Percentiles rank a stretch among this genome's conserved stretches.
phyloP scores from a whole-genome alignment of 1,139 yeast species.

The Suhomyces taliae region DNA sequence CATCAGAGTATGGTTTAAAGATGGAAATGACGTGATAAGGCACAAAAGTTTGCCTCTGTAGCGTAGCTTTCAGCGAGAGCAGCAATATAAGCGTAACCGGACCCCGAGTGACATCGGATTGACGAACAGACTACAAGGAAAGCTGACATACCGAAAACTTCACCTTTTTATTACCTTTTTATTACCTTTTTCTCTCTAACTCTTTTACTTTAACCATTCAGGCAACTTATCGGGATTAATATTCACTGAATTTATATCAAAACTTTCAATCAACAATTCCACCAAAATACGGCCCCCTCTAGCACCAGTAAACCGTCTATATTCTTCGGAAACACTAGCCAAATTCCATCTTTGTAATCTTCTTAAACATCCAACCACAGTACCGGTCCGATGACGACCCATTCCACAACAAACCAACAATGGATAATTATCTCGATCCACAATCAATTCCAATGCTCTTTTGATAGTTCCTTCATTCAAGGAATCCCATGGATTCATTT shows the following conservation, averaged over 20 bases:
- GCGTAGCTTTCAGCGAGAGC: too few species aligned
- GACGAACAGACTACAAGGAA: too few species aligned
- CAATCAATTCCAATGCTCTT: slow-evolving; percentile 74
- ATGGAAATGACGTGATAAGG: too few species aligned
- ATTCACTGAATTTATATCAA: slow-evolving; percentile 57
- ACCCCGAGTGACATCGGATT: too few species aligned
- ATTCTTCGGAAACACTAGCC: slow-evolving; percentile 91
- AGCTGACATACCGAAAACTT: too few species aligned
- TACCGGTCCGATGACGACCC: slow-evolving; percentile 97
- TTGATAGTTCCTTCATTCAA: slow-evolving; percentile 78
- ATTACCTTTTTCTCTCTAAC: neutral
- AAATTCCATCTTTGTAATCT: slow-evolving; percentile 94
- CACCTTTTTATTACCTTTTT: too few species aligned
- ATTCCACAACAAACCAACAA: slow-evolving; percentile 91
- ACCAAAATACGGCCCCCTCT: slow-evolving; percentile 90
- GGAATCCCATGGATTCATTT: slow-evolving; percentile 90
- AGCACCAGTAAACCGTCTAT: slow-evolving; percentile 88
- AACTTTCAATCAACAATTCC: slow-evolving; percentile 85
- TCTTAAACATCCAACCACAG: slow-evolving; percentile 90
- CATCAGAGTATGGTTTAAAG: too few species aligned
- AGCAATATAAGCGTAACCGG: too few species aligned
- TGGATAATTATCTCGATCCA: slow-evolving; percentile 75
- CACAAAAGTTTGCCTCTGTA: too few species aligned
- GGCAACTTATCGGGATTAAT: slow-evolving; percentile 53
- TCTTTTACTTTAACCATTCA: slow-evolving; percentile 30